phyloP scores from a whole-genome alignment of 352 stramenopile species.

The Globisporangium recalcitrans region DNA sequence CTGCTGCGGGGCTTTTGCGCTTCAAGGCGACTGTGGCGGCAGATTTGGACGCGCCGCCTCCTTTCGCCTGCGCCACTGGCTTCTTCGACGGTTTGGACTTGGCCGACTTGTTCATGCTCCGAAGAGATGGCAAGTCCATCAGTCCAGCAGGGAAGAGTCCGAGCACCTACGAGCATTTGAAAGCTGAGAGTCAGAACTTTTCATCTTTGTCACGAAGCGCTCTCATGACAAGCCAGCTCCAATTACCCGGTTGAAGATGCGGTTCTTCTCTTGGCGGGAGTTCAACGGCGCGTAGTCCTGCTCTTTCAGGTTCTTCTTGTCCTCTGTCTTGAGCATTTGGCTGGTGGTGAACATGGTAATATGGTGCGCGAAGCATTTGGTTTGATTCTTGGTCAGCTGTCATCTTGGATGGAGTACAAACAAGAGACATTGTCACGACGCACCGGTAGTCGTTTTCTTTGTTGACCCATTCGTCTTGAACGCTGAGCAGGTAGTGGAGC shows the following conservation, averaged over 20 bases:
- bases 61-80: constrained; percentile 14
- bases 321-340: constrained; percentile 87
- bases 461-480: constrained; percentile 72
- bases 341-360: no score
- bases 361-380: background rate
- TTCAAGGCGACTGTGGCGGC: constrained; percentile 26
- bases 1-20: constrained; percentile 27
- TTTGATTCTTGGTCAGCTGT: background rate
- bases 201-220: background rate
- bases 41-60: constrained; percentile 13
- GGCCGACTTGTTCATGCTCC: constrained; percentile 57
- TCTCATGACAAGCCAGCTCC: background rate
- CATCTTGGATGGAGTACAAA: background rate
- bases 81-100: constrained; percentile 64
- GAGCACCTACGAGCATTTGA: constrained; percentile 30
- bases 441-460: constrained; percentile 87
- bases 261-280: constrained; percentile 78
- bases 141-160: constrained; percentile 51
- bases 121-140: constrained; percentile 65
- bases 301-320: constrained; percentile 85
- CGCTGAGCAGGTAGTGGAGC: constrained; percentile 41
- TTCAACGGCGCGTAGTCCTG: constrained; percentile 67
- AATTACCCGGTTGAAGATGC: constrained; percentile 66
- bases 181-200: background rate
- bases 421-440: background rate